Evolutionary conservation across 2,329 filamentous ascomycete species (phyloP).

Genomic region (Atkinsonella texensis): DNA sequence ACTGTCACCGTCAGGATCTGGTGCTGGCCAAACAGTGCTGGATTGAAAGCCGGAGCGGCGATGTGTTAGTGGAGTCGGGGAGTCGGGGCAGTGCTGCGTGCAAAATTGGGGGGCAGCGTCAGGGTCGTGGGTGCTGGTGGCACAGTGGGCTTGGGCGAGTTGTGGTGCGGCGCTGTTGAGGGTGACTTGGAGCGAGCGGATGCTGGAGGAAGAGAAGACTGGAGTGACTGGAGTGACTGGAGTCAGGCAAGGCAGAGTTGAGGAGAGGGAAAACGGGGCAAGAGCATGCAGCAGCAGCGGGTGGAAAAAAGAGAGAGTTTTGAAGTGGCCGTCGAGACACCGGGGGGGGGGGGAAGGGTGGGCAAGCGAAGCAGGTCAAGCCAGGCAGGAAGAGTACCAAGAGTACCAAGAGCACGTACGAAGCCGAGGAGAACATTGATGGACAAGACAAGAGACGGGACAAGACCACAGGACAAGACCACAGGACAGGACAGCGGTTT

Average conservation of each 20-base stretch:
- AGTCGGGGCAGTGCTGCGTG: background rate
- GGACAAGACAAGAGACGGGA: background rate
- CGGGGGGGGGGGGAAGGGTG: background rate
- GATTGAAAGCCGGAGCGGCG: background rate
- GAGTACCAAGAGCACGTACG: too few species aligned
- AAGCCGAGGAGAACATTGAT: background rate
- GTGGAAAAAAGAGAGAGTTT: slow-evolving; percentile 1
- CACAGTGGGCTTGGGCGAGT: background rate
- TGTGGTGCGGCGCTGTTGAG: background rate
- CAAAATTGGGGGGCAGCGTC: background rate
- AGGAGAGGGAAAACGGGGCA: background rate
- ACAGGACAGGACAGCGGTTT: slow-evolving; percentile 6
- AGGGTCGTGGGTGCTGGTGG: background rate
- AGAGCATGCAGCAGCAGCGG: background rate
- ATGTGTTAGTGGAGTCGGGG: slow-evolving; percentile 1
- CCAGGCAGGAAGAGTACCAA: too few species aligned
- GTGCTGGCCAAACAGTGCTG: background rate
- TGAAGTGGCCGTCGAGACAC: background rate
- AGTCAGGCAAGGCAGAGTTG: background rate
- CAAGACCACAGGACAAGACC: slow-evolving; percentile 4
- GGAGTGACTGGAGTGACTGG: too few species aligned
- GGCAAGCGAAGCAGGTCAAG: background rate
- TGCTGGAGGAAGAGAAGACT: too few species aligned
- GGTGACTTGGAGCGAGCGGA: too few species aligned
- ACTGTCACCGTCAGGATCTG: too few species aligned